These are phyloP conservation scores for Sistotremastrum niveocremeum DNA, from an alignment of 768 basidiomycete species.

Conservation along the genomic window DNA sequence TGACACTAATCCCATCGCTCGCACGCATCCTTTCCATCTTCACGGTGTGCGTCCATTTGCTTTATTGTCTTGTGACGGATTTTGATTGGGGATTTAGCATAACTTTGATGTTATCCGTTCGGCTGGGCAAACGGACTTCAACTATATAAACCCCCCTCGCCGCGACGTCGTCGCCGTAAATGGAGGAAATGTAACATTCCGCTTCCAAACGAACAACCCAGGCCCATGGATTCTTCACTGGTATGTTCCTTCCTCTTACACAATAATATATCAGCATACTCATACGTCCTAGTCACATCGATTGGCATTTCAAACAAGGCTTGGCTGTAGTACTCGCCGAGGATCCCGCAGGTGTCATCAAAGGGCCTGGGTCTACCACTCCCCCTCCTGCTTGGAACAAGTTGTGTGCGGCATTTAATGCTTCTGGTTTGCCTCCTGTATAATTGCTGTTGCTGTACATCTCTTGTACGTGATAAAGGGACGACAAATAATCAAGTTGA, in stretches of 20 bases:
- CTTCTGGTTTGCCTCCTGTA: too few species aligned
- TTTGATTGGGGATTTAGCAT: constrained; percentile 15
- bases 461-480: too few species aligned
- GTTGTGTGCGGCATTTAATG: too few species aligned
- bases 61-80: neutral
- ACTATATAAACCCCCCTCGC: constrained; percentile 24
- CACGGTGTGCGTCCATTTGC: constrained; percentile 21
- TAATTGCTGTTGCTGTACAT: too few species aligned
- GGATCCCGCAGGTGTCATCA: too few species aligned
- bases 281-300: too few species aligned
- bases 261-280: too few species aligned
- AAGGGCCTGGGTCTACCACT: too few species aligned
- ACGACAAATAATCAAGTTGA: too few species aligned
- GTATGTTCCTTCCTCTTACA: too few species aligned
- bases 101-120: constrained; percentile 25
- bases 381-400: too few species aligned
- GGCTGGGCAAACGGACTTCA: constrained; percentile 17
- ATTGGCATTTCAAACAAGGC: constrained; percentile 22
- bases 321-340: too few species aligned
- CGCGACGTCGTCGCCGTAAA: constrained; percentile 19
- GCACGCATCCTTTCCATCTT: constrained; percentile 25
- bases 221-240: constrained; percentile 46
- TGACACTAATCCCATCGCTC: neutral
- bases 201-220: constrained; percentile 53
- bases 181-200: constrained; percentile 34